Conservation (phyloP, 1,139 yeast genomes). For the Nakaseomyces kungkrabaensis region DNA sequence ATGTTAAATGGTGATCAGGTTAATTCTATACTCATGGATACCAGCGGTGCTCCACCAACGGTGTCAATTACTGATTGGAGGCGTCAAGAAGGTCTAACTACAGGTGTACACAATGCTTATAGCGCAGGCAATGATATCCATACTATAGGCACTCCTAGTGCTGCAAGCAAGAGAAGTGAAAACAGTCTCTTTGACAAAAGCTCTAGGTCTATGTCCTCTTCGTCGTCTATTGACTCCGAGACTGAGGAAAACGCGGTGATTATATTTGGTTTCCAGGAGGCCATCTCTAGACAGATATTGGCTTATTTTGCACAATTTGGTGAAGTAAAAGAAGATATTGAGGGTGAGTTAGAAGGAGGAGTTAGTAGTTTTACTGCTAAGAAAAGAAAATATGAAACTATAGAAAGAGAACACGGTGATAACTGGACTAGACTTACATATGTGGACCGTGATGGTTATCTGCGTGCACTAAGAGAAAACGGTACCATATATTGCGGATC, state of each 20-base stretch:
- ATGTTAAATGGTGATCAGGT: constrained; percentile 20
- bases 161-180: background rate
- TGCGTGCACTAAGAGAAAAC: constrained; percentile 72
- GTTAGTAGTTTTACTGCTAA: too few relatives aligned
- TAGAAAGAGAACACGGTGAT: constrained; percentile 47
- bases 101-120: background rate
- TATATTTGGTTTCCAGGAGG: constrained; percentile 80
- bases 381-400: background rate
- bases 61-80: constrained; percentile 4
- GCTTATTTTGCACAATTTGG: constrained; percentile 74
- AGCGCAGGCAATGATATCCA: background rate
- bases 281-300: constrained; percentile 52
- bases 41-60: constrained; percentile 8
- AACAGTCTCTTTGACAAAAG: background rate
- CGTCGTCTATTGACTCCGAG: constrained; percentile 1
- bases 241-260: constrained; percentile 44
- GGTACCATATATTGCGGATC: constrained; percentile 61
- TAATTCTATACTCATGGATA: constrained; percentile 18
- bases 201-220: background rate
- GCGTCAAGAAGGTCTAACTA: constrained; percentile 1
- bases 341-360: constrained; percentile 13
- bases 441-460: constrained; percentile 60
- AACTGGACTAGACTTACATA: constrained; percentile 82
- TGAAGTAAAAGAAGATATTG: constrained; percentile 61
- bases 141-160: background rate